phyloP scores from a whole-genome alignment of 2,329 filamentous ascomycete species.

The Fonsecaea monophora region DNA sequence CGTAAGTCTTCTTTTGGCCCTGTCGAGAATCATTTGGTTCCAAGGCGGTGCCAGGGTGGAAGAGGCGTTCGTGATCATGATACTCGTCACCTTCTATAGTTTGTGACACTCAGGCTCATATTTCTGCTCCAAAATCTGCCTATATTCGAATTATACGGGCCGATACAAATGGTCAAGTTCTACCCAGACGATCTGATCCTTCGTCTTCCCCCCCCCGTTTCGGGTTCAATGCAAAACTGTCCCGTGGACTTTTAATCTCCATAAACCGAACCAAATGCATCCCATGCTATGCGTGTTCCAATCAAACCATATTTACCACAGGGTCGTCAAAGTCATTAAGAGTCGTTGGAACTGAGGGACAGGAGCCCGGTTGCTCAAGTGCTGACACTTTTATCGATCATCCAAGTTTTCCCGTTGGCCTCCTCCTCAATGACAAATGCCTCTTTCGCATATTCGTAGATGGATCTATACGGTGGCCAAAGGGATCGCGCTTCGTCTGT shows the following conservation, averaged over 20 bases:
- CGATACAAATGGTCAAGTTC: background rate
- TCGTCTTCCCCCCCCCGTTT: background rate
- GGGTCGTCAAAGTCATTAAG: background rate
- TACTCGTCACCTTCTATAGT: background rate
- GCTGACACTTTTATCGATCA: conserved; percentile 62
- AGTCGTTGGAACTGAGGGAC: background rate
- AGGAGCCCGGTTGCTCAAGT: conserved; percentile 25
- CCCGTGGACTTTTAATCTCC: background rate
- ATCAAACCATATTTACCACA: conserved; percentile 4
- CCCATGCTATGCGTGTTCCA: conserved; percentile 21
- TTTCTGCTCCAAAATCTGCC: background rate
- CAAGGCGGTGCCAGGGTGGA: background rate
- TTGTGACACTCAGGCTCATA: background rate
- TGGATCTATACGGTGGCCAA: conserved; percentile 88
- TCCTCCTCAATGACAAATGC: conserved; percentile 94
- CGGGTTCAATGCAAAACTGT: background rate
- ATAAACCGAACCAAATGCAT: conserved; percentile 5
- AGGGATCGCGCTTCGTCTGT: conserved; percentile 78
- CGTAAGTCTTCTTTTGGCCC: background rate
- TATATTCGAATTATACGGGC: background rate
- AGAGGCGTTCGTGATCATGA: background rate
- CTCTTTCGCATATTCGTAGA: conserved; percentile 94
- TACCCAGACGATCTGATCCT: background rate
- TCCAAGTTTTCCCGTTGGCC: conserved; percentile 93
- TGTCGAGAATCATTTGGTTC: background rate